phyloP scores from a whole-genome alignment of 345 rosid genomes.

The Salix udensis region DNA sequence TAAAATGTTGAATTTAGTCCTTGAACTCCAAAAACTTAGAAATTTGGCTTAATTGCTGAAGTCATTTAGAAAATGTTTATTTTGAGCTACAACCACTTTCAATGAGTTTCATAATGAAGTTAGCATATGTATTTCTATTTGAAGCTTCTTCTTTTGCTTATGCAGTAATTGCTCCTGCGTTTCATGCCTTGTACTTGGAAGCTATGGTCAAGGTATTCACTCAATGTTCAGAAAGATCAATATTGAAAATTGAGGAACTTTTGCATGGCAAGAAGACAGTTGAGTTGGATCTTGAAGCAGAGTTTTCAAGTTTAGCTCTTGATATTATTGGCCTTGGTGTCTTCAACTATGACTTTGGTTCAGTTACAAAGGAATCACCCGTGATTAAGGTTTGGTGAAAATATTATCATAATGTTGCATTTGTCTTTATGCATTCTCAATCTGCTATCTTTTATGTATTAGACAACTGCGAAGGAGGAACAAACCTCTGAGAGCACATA shows the following conservation, averaged over 20 bases:
- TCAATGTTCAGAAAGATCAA: constrained; percentile 69
- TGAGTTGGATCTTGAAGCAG: constrained; percentile 89
- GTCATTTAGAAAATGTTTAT: no score
- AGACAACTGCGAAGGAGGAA: no score
- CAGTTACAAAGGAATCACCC: constrained; percentile 90
- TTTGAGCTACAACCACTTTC: no score
- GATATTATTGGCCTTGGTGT: constrained; percentile 94
- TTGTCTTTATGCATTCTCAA: no score
- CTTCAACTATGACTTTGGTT: constrained; percentile 90
- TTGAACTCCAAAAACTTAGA: no score
- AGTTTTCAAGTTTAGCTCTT: constrained; percentile 87
- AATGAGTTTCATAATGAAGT: background rate
- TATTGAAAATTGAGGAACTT: constrained; percentile 67
- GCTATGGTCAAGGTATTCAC: constrained; percentile 82
- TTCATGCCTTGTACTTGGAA: constrained; percentile 75
- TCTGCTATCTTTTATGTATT: background rate
- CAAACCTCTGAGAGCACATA: no score
- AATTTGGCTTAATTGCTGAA: no score
- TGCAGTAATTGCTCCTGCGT: constrained; percentile 90
- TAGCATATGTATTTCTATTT: background rate
- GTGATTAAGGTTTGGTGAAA: constrained; percentile 66
- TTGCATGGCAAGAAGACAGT: constrained; percentile 39
- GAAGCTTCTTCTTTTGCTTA: constrained; percentile 2
- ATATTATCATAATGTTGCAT: no score
- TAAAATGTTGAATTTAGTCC: no score